A percentile compares a stretch with the other conserved stretches of the same genome.
phyloP scores from a whole-genome alignment of 306 rosid genomes.

The Quercus cerris region DNA sequence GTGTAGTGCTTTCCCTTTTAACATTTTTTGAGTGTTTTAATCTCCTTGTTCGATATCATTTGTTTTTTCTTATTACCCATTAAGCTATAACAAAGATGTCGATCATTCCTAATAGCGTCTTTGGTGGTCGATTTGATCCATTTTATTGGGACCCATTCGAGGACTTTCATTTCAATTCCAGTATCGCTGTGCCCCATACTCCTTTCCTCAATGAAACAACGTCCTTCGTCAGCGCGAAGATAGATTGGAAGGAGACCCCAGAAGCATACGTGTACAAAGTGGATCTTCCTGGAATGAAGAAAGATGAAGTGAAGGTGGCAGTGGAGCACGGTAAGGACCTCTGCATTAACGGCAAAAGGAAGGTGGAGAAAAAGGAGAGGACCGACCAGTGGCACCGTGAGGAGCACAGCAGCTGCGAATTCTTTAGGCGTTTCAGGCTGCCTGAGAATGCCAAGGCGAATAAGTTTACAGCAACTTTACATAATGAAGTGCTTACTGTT shows the following conservation, averaged over 20 bases:
- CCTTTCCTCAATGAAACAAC: constrained; percentile 20
- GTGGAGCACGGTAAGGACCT: constrained; percentile 40
- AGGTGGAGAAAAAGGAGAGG: constrained; percentile 31
- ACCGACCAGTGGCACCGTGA: constrained; percentile 28
- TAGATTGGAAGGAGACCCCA: constrained; percentile 41
- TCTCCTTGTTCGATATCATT: not conserved
- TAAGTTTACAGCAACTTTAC: constrained; percentile 35
- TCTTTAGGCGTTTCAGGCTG: constrained; percentile 38
- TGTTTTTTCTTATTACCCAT: not conserved
- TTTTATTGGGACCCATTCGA: constrained; percentile 7
- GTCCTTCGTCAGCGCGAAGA: constrained; percentile 5
- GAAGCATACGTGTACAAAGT: constrained; percentile 38
- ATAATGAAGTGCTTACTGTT: constrained; percentile 46
- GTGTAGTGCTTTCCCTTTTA: too few relatives aligned
- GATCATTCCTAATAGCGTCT: not conserved
- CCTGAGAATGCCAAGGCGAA: constrained; percentile 38
- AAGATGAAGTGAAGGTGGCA: constrained; percentile 45
- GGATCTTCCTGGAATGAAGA: constrained; percentile 39
- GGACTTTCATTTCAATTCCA: not conserved
- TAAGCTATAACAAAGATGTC: constrained; percentile 4
- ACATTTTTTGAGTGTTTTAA: too few relatives aligned
- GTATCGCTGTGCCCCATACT: not conserved
- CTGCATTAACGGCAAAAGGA: constrained; percentile 39
- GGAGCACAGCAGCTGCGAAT: constrained; percentile 29
- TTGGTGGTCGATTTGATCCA: constrained; percentile 20